Percentiles rank a stretch among this genome's conserved stretches.
phyloP scores from a whole-genome alignment of 768 basidiomycete genomes.

The Auricularia sp. region DNA sequence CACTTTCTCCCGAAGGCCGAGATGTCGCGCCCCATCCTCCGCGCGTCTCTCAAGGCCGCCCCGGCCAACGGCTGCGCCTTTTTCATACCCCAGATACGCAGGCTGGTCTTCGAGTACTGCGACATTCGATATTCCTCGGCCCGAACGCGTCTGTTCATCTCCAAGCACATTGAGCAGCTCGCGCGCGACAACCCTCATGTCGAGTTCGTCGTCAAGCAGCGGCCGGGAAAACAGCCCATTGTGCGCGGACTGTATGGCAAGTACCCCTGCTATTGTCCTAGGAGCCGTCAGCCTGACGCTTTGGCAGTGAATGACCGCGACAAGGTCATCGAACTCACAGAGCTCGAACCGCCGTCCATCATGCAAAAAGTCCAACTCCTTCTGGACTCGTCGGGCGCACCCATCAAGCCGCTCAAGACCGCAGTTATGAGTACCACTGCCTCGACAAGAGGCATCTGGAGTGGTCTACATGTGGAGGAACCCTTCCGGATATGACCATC shows the following conservation, averaged over 20 bases:
- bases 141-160: conserved; percentile 60
- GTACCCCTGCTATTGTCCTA: conserved; percentile 16
- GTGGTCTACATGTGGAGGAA: conserved; percentile 72
- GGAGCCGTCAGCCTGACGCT: conserved; percentile 10
- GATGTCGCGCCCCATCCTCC: conserved; percentile 27
- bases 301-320: conserved; percentile 73
- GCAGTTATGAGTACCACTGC: conserved; percentile 72
- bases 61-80: conserved; percentile 67
- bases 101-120: conserved; percentile 84
- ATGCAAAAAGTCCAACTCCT: conserved; percentile 72
- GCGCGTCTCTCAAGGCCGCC: conserved; percentile 41
- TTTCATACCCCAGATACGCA: conserved; percentile 71
- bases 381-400: conserved; percentile 78
- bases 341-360: conserved; percentile 63
- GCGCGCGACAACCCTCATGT: conserved; percentile 72
- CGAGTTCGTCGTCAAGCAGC: conserved; percentile 72
- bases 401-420: conserved; percentile 70
- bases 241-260: conserved; percentile 75
- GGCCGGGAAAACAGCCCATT: conserved; percentile 68
- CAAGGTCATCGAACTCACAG: conserved; percentile 77
- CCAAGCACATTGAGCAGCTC: conserved; percentile 49
- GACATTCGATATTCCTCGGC: conserved; percentile 71
- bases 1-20: neutral
- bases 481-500: conserved; percentile 38
- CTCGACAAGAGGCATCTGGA: conserved; percentile 82